phyloP scores from a whole-genome alignment of 495 filamentous ascomycete species.

The Neurospora intermedia region DNA sequence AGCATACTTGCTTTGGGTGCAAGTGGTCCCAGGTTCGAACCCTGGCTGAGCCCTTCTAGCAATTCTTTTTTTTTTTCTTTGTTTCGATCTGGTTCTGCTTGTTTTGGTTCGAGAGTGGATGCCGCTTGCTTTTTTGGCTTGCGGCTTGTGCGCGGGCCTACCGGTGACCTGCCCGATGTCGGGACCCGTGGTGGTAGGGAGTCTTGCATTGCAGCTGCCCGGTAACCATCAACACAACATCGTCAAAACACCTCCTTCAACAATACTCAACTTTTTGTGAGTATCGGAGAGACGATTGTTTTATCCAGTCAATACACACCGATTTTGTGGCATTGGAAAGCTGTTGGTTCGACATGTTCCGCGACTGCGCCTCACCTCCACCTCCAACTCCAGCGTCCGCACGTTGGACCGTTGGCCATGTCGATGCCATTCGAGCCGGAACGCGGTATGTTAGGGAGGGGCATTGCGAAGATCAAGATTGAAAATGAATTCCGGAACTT shows the following conservation, averaged over 20 bases:
- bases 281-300: background rate
- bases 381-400: background rate
- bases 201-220: background rate
- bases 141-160: background rate
- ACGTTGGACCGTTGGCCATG: background rate
- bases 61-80: background rate
- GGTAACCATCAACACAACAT: background rate
- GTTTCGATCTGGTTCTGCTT: background rate
- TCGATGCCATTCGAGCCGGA: background rate
- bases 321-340: background rate
- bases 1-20: constrained; percentile 1
- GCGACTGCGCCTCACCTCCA: background rate
- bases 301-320: background rate
- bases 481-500: background rate
- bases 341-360: no score
- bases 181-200: background rate
- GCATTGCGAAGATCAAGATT: background rate
- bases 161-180: background rate
- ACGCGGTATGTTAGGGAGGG: background rate
- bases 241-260: background rate
- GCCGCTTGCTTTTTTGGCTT: background rate
- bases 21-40: constrained; percentile 1
- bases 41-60: background rate
- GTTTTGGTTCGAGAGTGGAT: background rate
- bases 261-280: background rate